phyloP scores from a whole-genome alignment of 2,329 filamentous ascomycete species.

The Ophiostoma perfectum region DNA sequence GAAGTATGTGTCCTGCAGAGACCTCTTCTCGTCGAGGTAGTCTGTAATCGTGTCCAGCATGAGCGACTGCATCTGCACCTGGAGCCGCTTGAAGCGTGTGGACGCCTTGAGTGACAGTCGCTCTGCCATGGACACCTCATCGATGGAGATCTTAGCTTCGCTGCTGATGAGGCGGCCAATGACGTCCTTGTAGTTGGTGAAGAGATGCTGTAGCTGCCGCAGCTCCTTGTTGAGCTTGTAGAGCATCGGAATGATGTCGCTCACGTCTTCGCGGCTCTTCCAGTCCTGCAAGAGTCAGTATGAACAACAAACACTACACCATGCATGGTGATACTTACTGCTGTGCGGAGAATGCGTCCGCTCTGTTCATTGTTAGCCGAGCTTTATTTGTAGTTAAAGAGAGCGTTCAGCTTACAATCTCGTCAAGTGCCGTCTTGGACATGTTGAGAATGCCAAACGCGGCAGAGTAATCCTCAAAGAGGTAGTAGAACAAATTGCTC shows the following conservation, averaged over 20 bases:
- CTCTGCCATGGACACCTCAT: constrained; percentile 24
- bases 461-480: constrained; percentile 61
- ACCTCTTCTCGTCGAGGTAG: constrained; percentile 63
- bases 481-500: constrained; percentile 59
- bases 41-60: constrained; percentile 58
- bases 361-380: constrained; percentile 15
- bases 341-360: constrained; percentile 3
- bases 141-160: constrained; percentile 27
- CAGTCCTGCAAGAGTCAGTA: not conserved
- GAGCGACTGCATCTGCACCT: constrained; percentile 54
- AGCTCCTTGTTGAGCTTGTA: constrained; percentile 58
- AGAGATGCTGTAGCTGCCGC: constrained; percentile 55
- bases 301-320: not conserved
- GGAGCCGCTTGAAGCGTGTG: constrained; percentile 54
- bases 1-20: constrained; percentile 69
- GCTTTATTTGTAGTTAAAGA: no score
- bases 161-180: constrained; percentile 53
- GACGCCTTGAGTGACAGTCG: constrained; percentile 43
- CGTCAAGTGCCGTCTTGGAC: constrained; percentile 43
- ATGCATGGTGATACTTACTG: constrained; percentile 1
- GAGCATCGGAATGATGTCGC: constrained; percentile 51
- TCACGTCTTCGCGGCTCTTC: constrained; percentile 36
- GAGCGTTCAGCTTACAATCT: constrained; percentile 39
- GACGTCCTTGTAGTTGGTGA: constrained; percentile 55
- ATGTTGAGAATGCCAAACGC: constrained; percentile 50